Conservation (phyloP, 805 yeast genomes). For the Lipomyces spencermartinsiae region DNA sequence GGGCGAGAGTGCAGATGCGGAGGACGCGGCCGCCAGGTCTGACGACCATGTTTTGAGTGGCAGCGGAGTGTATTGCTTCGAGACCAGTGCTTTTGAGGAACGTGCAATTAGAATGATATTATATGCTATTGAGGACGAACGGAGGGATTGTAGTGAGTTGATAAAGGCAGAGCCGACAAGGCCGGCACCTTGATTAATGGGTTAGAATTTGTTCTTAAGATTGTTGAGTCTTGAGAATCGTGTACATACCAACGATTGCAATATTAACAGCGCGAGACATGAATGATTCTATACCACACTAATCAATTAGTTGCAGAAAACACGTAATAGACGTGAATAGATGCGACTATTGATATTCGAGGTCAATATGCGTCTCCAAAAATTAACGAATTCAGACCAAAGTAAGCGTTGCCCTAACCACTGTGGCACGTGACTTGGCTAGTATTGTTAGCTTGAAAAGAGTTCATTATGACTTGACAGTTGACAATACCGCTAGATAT, state of each 20-base stretch:
- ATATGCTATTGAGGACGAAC: conserved; percentile 60
- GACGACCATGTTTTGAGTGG: conserved; percentile 65
- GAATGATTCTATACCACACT: conserved; percentile 41
- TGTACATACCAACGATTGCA: conserved; percentile 65
- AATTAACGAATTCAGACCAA: no score
- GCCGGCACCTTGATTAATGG: conserved; percentile 68
- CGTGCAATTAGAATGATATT: conserved; percentile 83
- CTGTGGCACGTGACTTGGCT: no score
- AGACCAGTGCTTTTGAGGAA: conserved; percentile 69
- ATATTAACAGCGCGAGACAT: conserved; percentile 66
- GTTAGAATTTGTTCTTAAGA: background rate
- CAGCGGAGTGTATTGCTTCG: conserved; percentile 74
- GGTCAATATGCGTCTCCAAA: no score
- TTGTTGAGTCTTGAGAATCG: background rate
- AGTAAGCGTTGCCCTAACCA: no score
- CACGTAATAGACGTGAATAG: no score
- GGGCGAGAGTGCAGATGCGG: conserved; percentile 57
- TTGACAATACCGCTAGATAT: background rate
- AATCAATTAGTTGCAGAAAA: background rate
- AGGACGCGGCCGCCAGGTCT: conserved; percentile 53
- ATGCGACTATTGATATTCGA: no score
- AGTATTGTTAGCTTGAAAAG: no score
- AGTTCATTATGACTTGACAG: no score
- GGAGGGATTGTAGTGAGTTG: conserved; percentile 56
- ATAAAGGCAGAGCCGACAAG: conserved; percentile 94